A percentile compares a stretch with the other conserved stretches of the same genome.
phyloP scores from a whole-genome alignment of 73 alveolate species.

The Tetrahymena thermophila region DNA sequence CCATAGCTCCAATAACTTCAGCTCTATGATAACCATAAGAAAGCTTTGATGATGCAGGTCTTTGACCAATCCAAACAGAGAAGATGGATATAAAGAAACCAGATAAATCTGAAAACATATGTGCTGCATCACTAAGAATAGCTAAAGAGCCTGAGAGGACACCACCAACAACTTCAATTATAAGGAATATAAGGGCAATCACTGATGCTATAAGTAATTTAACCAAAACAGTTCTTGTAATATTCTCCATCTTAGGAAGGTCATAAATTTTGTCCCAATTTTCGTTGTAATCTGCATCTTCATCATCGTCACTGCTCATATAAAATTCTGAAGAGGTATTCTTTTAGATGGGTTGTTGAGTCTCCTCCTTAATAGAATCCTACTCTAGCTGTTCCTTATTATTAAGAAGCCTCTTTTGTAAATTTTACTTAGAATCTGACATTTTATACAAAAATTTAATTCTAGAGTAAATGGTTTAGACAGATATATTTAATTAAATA shows the following conservation, averaged over 20 bases:
- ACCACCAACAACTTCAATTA: slow-evolving; percentile 80
- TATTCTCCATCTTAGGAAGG: not conserved
- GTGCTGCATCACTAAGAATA: slow-evolving; percentile 92
- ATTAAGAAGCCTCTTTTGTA: not conserved
- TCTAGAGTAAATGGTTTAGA: not conserved
- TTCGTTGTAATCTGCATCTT: not conserved
- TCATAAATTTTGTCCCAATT: not conserved
- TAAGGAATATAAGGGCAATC: not conserved
- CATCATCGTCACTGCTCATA: not conserved
- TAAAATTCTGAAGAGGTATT: not conserved
- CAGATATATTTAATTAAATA: not conserved
- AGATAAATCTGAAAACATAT: slow-evolving; percentile 80
- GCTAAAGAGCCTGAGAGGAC: slow-evolving; percentile 75
- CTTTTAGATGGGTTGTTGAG: not conserved
- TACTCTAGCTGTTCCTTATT: not conserved
- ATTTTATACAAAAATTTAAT: not conserved
- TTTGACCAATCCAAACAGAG: slow-evolving; percentile 58
- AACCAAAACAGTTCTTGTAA: not conserved
- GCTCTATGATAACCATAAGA: slow-evolving; percentile 84
- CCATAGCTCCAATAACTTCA: slow-evolving; percentile 85
- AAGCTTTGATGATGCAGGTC: slow-evolving; percentile 69
- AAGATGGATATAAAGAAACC: slow-evolving; percentile 81
- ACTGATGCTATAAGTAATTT: not conserved
- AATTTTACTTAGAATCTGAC: not conserved
- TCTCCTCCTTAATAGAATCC: not conserved